Percentiles rank a stretch among this genome's conserved stretches.
phyloP scores from a whole-genome alignment of 345 rosid genomes.

The Sisymbrium irio region DNA sequence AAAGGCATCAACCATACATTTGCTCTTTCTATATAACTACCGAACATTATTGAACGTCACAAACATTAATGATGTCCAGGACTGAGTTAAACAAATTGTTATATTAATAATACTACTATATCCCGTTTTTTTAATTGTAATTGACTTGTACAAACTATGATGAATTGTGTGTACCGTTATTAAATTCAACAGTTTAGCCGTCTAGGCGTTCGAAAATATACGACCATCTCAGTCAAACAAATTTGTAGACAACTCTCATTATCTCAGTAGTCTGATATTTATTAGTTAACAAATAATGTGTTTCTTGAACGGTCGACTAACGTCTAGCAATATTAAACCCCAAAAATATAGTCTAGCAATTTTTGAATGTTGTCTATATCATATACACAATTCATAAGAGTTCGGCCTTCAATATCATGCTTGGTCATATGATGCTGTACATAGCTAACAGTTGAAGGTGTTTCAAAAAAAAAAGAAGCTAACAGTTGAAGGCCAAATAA shows the following conservation, averaged over 20 bases:
- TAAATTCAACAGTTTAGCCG: neutral
- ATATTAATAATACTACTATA: neutral
- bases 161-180: neutral
- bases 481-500: neutral
- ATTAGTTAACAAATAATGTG: neutral
- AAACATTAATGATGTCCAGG: conserved; percentile 18
- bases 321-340: neutral
- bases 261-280: neutral
- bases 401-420: neutral
- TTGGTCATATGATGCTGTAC: neutral
- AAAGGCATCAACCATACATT: conserved; percentile 19
- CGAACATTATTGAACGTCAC: conserved; percentile 29
- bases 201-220: conserved; percentile 7
- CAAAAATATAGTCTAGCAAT: neutral
- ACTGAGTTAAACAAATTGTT: neutral
- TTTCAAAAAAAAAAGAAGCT: no score
- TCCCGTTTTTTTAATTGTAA: neutral
- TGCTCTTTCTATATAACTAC: conserved; percentile 22
- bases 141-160: neutral
- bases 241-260: neutral
- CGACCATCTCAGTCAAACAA: conserved; percentile 12
- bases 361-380: no score
- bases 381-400: neutral
- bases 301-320: neutral
- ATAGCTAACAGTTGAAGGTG: neutral